Percentiles rank a stretch among this genome's conserved stretches.
Conservation (phyloP, 2,329 filamentous ascomycete species). For the Kalmusia sp. region DNA sequence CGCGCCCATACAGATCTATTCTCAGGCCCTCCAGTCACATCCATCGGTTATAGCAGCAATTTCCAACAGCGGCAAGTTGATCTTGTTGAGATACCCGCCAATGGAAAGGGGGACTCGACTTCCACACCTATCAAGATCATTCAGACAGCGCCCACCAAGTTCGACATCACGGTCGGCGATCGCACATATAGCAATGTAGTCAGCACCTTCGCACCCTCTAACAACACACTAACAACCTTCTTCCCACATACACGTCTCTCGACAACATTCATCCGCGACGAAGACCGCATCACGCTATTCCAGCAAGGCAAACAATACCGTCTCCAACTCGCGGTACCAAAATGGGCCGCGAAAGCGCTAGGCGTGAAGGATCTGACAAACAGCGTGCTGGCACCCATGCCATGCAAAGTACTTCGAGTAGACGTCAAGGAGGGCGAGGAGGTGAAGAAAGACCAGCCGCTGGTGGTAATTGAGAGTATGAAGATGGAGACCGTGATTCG, state of each 20-base stretch:
- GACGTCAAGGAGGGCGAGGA: slow-evolving; percentile 82
- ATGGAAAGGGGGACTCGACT: slow-evolving; percentile 48
- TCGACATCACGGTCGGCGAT: slow-evolving; percentile 57
- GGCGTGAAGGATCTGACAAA: slow-evolving; percentile 81
- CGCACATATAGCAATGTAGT: slow-evolving; percentile 53
- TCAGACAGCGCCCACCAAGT: slow-evolving; percentile 58
- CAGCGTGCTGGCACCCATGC: slow-evolving; percentile 92
- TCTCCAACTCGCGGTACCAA: slow-evolving; percentile 64
- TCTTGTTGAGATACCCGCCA: slow-evolving; percentile 56
- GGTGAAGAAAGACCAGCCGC: slow-evolving; percentile 83
- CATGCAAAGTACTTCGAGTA: slow-evolving; percentile 92
- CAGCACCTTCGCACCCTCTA: slow-evolving; percentile 53
- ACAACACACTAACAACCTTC: slow-evolving; percentile 70
- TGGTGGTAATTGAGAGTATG: slow-evolving; percentile 73
- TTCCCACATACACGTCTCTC: slow-evolving; percentile 82
- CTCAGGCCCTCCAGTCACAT: slow-evolving; percentile 44
- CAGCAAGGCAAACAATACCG: slow-evolving; percentile 68
- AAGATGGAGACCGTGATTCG: slow-evolving; percentile 65
- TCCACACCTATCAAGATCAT: slow-evolving; percentile 58
- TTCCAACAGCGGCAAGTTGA: slow-evolving; percentile 70
- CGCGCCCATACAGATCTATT: slow-evolving; percentile 46
- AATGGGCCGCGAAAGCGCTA: slow-evolving; percentile 87
- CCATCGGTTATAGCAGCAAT: slow-evolving; percentile 64
- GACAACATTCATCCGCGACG: slow-evolving; percentile 75
- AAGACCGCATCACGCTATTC: slow-evolving; percentile 76